Evolutionary conservation across 2,329 filamentous ascomycete species (phyloP), one percentile per base, ranked within the genome.

Genomic region (Exserohilum turcica): DNA sequence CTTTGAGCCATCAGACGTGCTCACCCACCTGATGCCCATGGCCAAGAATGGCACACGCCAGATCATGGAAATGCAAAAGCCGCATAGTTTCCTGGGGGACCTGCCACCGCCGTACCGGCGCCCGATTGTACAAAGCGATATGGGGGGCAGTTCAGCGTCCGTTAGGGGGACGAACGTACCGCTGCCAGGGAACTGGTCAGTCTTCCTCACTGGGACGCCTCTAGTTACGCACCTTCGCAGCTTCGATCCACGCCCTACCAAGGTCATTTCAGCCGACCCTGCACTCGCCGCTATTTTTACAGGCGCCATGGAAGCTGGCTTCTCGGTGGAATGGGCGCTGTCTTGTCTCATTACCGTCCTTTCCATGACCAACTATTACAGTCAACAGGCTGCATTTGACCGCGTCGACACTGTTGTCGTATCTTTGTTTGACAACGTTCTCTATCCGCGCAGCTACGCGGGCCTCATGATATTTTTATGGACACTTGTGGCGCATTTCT

Each of bases 291-390:
- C 47, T 13, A 52, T 55, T 15, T 58, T 58, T 24, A 48, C 21
- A 1, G 43, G 44, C 18, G 37, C 48, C 2, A 33, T 56, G 6
- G 21, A 12, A 15, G 24, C 29, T 2, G 24, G n/a, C 8, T 15
- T 29, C 15, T 51, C 48, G 3, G 35, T 56, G 3, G 52, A 32
- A 21, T 59, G 44, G 53, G 49, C 56, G 5, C 13, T 59, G 37
- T 59, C 56, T 6, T 54, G 48, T 15, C n/a, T 59, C 10, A 46
- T 59, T 31, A 59, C 56, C 4, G 31, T 59, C 1, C 42, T 59
- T 3, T 56, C 52, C 2, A 45, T 45, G 27, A 51, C 45, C 7
- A 55, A 55, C 19, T 59, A 59, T 33, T 59, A 56, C 48, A 37
- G 49, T 28, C 52, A 59, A 39, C 49, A 47, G 31, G 40, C 49